Base-by-base conservation (phyloP, 2,329 filamentous ascomycete genomes). In the Pseudogymnoascus sp. region DNA sequence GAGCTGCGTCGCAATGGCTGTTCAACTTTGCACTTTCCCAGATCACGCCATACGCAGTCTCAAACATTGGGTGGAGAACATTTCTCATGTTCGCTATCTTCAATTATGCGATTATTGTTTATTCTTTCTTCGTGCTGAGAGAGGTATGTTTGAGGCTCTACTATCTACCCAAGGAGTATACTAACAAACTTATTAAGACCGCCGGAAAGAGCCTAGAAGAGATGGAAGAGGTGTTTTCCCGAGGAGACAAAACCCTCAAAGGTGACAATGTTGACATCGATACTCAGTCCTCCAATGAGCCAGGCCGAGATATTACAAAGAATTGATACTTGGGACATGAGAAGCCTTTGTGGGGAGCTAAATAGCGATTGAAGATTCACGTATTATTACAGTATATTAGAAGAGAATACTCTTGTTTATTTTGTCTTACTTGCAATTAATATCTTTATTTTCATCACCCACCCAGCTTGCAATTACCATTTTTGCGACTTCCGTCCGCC, bases 231-330 rank as follows among this genome's bases (percentile, higher is more conserved):
- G 46, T 56, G 2, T 56, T 56, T 18, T 56, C 34, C 46, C 25
- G 25, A 9, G 46, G 46, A 18, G 65, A 99, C 89, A 62, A 89
- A 93, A n/a, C 95, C 95, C 72, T 97, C 93, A 11, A 97, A 77
- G 0, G 93, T 96, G 11, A 99, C 93, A 4, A 93, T 93, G 75
- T 97, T 97, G 62, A 96, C 93, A 64, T 93, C 89, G 34, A 97
- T 88, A 6, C 67, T 34, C 46, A 56, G 25, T 56, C 25, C 4
- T 56, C 46, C 25, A 31, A 56, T 18, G 46, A 56, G 18, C 46
- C 46, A 18, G 46, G 36, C 4, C 31, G 34, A 2, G 46, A 56
- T 53, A 53, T 31, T 25, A 18, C 14, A 12, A 56, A 34, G 9
- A 56, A 9, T 56, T 56, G 25, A 56, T 56, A 56, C 34, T 34